A percentile compares a stretch with the other conserved stretches of the same genome.
Conservation (phyloP, 2,329 filamentous ascomycete species). For the Septoria petroselini region DNA sequence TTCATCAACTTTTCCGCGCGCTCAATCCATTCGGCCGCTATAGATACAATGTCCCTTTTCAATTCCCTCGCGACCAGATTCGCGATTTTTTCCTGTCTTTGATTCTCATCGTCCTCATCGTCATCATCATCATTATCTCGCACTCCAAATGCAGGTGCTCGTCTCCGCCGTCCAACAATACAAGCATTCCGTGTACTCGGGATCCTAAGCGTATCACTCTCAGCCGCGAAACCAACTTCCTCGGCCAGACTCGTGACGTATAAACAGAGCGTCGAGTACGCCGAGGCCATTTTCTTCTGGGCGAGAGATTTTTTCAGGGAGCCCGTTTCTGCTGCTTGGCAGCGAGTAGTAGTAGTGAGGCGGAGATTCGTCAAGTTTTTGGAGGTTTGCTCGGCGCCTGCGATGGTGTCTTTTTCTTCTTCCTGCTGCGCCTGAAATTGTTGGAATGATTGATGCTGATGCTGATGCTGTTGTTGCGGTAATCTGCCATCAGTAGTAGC, state of each 20-base stretch:
- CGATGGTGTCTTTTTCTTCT: not conserved
- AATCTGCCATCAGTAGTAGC: too few relatives aligned
- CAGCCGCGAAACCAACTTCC: conserved; percentile 70
- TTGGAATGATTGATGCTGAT: too few relatives aligned
- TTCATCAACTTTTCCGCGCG: conserved; percentile 49
- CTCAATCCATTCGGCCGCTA: conserved; percentile 52
- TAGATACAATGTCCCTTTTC: conserved; percentile 44
- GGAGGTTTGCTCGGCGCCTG: not conserved
- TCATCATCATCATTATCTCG: not conserved
- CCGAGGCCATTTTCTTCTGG: conserved; percentile 54
- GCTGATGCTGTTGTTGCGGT: too few relatives aligned
- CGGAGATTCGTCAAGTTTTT: too few relatives aligned
- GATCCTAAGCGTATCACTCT: conserved; percentile 84
- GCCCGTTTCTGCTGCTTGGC: conserved; percentile 38
- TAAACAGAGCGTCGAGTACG: conserved; percentile 77
- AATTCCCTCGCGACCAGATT: conserved; percentile 59
- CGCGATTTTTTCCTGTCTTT: conserved; percentile 57
- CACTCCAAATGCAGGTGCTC: too few relatives aligned
- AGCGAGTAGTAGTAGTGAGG: not conserved
- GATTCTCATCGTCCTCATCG: not conserved
- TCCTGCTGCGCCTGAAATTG: too few relatives aligned
- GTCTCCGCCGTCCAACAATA: conserved; percentile 62
- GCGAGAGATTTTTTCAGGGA: conserved; percentile 33
- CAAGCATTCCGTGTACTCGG: conserved; percentile 87
- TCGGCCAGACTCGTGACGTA: conserved; percentile 70